Evolutionary conservation across 2,329 filamentous ascomycete species (phyloP).

Genomic region (Chalaropsis ovoidea): DNA sequence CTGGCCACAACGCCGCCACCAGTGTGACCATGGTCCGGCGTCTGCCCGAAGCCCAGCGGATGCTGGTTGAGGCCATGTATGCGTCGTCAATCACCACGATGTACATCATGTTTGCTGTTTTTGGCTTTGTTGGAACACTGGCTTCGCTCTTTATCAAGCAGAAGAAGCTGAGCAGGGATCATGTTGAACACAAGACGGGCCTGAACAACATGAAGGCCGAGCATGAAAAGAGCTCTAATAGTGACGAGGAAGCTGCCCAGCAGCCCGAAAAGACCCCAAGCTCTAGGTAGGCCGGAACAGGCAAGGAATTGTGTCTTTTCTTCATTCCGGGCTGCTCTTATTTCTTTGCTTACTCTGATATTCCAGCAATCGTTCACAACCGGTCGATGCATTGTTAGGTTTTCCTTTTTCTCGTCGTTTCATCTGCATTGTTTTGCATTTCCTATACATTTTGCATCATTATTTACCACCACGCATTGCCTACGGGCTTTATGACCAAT

Average conservation of each 20-base stretch:
- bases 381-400: no score
- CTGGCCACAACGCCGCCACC: conserved; percentile 51
- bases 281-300: background rate
- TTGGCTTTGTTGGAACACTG: conserved; percentile 40
- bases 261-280: background rate
- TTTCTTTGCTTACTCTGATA: no score
- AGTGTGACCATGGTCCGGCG: conserved; percentile 48
- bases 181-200: conserved; percentile 50
- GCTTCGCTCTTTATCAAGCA: conserved; percentile 41
- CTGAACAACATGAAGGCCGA: conserved; percentile 34
- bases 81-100: conserved; percentile 44
- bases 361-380: no score
- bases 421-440: no score
- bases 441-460: no score
- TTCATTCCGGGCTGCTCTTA: no score
- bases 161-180: conserved; percentile 44
- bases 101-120: conserved; percentile 48
- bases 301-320: background rate
- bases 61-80: conserved; percentile 39
- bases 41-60: conserved; percentile 40
- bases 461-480: no score
- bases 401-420: no score
- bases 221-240: background rate
- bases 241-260: conserved; percentile 5
- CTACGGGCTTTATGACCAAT: no score